Base-by-base conservation (phyloP, 2,329 filamentous ascomycete genomes). In the Ophiostoma piceae region DNA sequence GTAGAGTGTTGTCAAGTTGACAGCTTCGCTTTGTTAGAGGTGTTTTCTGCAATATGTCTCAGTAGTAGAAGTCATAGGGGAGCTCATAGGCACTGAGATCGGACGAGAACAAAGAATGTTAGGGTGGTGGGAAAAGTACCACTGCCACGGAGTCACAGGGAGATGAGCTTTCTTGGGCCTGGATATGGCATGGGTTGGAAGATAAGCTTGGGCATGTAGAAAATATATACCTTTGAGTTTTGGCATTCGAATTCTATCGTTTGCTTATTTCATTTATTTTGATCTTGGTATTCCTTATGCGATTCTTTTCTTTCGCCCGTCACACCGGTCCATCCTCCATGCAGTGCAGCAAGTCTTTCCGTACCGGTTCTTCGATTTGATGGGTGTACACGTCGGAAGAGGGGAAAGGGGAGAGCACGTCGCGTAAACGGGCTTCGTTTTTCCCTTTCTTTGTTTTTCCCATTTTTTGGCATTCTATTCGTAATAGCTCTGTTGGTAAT, bases 101-200 rank as follows among this genome's bases (percentile, higher is more conserved):
- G 43, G n/a, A 54, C n/a, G 51, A 57, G 51, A 29, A 54, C 47
- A 54, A 54, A 57, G 51, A 57, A 57, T 26, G 51, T 26, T 57
- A 7, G n/a, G 22, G 26, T 26, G 16, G 22, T 26, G 51, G 51
- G 11, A 57, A 57, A 57, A 57, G n/a, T 22, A 57, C 51, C 22
- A 22, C 6, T 5, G 9, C 16, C 51, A 26, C 51, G 12, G 9
- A 57, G 51, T 26, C n/a, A 57, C 51, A 29, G 19, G 51, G n/a
- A 57, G n/a, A 57, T 29, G 9, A 29, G 51, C 9, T 11, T 57
- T 16, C 43, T 47, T 47, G 19, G 14, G 43, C n/a, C 9, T 57
- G 51, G 22, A 29, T 11, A 57, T 57, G 43, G 43, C 16, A 57
- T 26, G n/a, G 22, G 26, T 12, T 2, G 12, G 9, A 57, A 22